Base-by-base conservation (phyloP, 1,139 yeast genomes). In the Taphrina communis region DNA sequence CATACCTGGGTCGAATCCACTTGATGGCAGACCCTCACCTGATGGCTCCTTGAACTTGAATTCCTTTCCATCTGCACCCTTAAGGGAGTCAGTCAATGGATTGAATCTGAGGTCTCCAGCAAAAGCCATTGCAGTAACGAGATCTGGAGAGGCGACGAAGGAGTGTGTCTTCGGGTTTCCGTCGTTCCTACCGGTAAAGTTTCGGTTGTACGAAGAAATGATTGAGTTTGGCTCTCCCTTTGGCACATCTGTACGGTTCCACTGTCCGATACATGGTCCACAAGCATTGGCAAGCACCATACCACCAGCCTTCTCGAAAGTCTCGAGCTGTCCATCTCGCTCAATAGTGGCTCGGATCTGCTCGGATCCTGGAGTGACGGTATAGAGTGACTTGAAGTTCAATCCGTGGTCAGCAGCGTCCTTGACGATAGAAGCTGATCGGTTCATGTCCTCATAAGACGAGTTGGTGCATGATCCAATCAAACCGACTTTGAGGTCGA, bases 221-320 rank as follows among this genome's bases (percentile, higher is more conserved):
- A 94, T 94, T 76, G 99, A 90, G 88, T 93, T 93, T 86, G 90
- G 91, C 80, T 91, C 97, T 83, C 97, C 97, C 88, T 92, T 94
- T 85, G 90, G 86, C 80, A 93, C 86, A 80, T 94, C 98, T 79
- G 86, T 92, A 85, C 99, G 90, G 81, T 94, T 98, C 99, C 99
- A 94, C 86, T 94, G 99, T 81, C 99, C 99, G 79, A 94, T 94
- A 87, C 99, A 93, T 81, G 99, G 99, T 81, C 99, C 99, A 86
- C 99, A 93, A 73, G 99, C 99, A 80, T 94, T 94, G 75, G 99
- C 98, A 81, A 94, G 85, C 72, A 94, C 97, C 73, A 88, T 85
- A 83, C 97, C 98, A 78, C 98, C 98, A 75, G 89, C 89, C 78
- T 90, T 95, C 80, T 88, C 87, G 82, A 94, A 92, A 76, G 93